Evolutionary conservation across 2,329 filamentous ascomycete genomes (phyloP).

Genomic region (Ascosphaera acerosa): DNA sequence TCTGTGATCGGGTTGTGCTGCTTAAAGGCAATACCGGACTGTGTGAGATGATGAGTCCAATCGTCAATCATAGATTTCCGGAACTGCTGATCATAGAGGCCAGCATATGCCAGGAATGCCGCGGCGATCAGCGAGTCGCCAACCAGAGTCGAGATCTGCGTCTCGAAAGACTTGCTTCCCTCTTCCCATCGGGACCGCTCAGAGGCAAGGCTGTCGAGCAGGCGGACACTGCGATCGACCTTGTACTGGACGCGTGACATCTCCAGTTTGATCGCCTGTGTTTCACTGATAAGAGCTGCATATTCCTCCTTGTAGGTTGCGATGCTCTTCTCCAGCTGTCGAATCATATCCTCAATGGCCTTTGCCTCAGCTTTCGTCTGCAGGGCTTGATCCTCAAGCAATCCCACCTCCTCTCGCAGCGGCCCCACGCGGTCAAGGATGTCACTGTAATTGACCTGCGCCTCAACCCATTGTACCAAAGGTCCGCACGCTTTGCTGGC

Average conservation of each 20-base stretch:
- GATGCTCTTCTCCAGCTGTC: conserved; percentile 67
- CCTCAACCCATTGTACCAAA: conserved; percentile 87
- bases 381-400: conserved; percentile 67
- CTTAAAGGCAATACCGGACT: conserved; percentile 88
- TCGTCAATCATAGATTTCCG: conserved; percentile 94
- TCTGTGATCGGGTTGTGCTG: conserved; percentile 84
- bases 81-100: conserved; percentile 94
- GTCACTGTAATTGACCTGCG: conserved; percentile 93
- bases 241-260: conserved; percentile 96
- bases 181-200: conserved; percentile 89
- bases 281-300: conserved; percentile 84
- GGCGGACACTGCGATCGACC: conserved; percentile 80
- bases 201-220: conserved; percentile 84
- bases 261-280: conserved; percentile 86
- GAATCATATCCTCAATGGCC: conserved; percentile 71
- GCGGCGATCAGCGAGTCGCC: conserved; percentile 92
- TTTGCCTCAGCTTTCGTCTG: conserved; percentile 85
- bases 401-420: conserved; percentile 63
- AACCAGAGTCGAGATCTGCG: conserved; percentile 86
- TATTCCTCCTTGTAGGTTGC: conserved; percentile 91
- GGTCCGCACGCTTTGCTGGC: conserved; percentile 94
- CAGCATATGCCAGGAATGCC: conserved; percentile 88
- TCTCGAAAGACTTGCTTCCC: conserved; percentile 93
- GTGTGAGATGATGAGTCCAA: conserved; percentile 77
- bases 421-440: conserved; percentile 88